Percentiles rank a stretch among this genome's conserved stretches.
Conservation (phyloP, 1,284 basidiomycete species). For the Cryptococcus sp. region DNA sequence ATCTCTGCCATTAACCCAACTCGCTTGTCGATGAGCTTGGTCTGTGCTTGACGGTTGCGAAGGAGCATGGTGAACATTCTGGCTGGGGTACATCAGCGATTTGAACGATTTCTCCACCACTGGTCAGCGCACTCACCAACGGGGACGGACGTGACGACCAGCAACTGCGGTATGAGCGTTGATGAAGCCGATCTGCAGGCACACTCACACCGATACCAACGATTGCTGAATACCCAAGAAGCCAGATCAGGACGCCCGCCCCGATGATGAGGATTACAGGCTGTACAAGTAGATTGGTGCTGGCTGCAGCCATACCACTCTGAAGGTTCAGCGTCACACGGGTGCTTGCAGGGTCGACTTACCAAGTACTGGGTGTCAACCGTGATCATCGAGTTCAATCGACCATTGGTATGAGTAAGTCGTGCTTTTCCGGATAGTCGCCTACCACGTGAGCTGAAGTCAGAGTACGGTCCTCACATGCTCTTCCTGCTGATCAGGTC, state of each 20-base stretch:
- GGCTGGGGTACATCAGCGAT: slow-evolving; percentile 21
- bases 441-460: slow-evolving; percentile 48
- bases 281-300: slow-evolving; percentile 51
- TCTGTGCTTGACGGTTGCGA: slow-evolving; percentile 60
- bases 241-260: slow-evolving; percentile 61
- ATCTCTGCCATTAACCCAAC: slow-evolving; percentile 20
- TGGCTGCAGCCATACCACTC: not conserved
- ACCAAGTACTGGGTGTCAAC: slow-evolving; percentile 57
- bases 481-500: slow-evolving; percentile 23
- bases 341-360: slow-evolving; percentile 50
- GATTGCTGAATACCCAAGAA: slow-evolving; percentile 32
- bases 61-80: slow-evolving; percentile 64
- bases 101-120: not conserved
- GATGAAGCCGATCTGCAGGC: slow-evolving; percentile 44
- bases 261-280: slow-evolving; percentile 57
- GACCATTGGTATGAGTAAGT: slow-evolving; percentile 13
- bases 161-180: slow-evolving; percentile 3
- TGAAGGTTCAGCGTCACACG: not conserved
- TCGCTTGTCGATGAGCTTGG: slow-evolving; percentile 67
- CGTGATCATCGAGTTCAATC: slow-evolving; percentile 66
- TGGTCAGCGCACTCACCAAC: slow-evolving; percentile 6
- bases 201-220: slow-evolving; percentile 56
- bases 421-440: slow-evolving; percentile 16
- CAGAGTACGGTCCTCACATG: slow-evolving; percentile 10
- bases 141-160: slow-evolving; percentile 7